Base-by-base conservation (phyloP, 176 grass and related monocot genomes). In the Miscanthus lutarioriparius region DNA sequence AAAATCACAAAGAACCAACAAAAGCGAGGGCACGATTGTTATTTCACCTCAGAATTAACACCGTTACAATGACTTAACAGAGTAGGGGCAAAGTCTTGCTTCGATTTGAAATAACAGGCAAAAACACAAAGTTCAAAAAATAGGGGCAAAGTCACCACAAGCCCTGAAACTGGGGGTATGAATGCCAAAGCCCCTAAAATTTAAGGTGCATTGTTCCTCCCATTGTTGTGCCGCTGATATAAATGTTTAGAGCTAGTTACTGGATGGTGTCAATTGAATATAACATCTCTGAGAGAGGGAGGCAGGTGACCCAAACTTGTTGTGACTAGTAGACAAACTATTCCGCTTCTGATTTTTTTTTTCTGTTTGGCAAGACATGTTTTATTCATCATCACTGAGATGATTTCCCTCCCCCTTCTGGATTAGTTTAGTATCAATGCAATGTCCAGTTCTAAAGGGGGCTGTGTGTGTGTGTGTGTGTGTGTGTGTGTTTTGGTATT, bases 221-320 rank as follows among this genome's bases (percentile, higher is more conserved):
- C 15, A 41, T 40, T n/a, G 15, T 85, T 70, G 12, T 70, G 15
- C 23, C 40, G 23, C 44, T 67, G 30, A 56, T 10, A 30, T 27
- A 72, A 35, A 43, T 84, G 9, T 41, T 62, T 85, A 75, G 61
- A 81, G 44, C 17, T 89, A 53, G 16, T 30, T 61, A 69, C 43
- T 47, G 40, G 70, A 17, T 72, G 13, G 40, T 32, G 17, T 48
- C 45, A 76, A 35, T 40, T 85, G 70, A 80, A 37, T 80, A 30
- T 2, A 89, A 85, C 56, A 85, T 62, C 44, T 68, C 16, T 10
- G 37, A 48, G 39, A 84, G 74, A 65, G 26, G 68, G 28, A 84
- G 68, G 41, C 25, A 25, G 23, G 27, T 37, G 2, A 59, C 16
- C 32, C 25, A 74, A 83, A 59, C 40, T 58, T 47, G 15, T 65